These are phyloP conservation scores for Quercus suber DNA, from an alignment of 306 rosid species.

Conservation along the genomic window DNA sequence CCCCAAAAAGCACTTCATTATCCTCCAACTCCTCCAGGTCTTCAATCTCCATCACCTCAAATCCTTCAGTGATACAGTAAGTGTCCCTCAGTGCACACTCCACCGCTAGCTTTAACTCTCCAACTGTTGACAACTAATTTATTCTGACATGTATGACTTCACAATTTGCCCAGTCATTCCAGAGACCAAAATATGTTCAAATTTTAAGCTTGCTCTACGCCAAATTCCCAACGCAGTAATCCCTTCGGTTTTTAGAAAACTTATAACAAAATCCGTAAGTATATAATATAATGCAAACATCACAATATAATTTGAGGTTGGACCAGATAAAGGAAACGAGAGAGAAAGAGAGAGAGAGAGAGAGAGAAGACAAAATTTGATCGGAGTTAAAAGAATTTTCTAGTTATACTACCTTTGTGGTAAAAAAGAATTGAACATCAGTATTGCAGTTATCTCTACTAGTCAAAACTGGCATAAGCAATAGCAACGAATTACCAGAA, in stretches of 20 bases:
- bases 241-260: no score
- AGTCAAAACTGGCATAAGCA: no score
- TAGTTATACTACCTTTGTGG: neutral
- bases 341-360: neutral
- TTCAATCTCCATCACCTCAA: conserved; percentile 53
- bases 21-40: conserved; percentile 49
- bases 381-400: neutral
- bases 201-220: no score
- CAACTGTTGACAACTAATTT: conserved; percentile 42
- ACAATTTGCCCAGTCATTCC: no score
- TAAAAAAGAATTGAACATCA: conserved; percentile 18
- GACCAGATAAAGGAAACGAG: neutral
- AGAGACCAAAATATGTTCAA: no score
- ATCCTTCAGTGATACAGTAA: conserved; percentile 56
- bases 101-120: conserved; percentile 66
- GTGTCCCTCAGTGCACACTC: conserved; percentile 77
- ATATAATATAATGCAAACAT: neutral
- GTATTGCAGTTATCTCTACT: neutral
- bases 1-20: conserved; percentile 60
- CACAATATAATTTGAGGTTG: neutral
- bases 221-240: no score
- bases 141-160: no score
- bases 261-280: no score
- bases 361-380: no score
- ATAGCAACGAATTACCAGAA: no score